Base-by-base conservation (phyloP, 225 moss, liverwort and hornwort species). In the Asterella californica region DNA sequence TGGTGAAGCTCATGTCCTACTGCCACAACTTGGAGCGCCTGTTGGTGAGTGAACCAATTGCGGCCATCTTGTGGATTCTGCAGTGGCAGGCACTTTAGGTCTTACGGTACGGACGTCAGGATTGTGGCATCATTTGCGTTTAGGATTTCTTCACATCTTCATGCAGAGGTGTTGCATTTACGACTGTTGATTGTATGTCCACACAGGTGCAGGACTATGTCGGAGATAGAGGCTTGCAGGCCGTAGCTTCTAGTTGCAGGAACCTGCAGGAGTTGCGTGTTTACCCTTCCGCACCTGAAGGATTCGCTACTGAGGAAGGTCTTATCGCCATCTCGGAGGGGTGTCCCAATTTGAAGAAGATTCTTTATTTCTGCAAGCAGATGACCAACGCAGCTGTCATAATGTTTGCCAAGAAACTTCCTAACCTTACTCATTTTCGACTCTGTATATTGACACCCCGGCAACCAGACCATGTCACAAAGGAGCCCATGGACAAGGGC, bases 301-400 rank as follows among this genome's bases (percentile, higher is more conserved):
- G 94, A 9, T 38, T 88, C 1, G 91, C 81, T 21, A 92, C 96
- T 0, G 91, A 94, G 80, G 88, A 90, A 77, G 96, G 96, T 0
- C 90, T 96, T 18, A 59, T 90, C 11, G 91, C 96, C 10, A 92
- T 96, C 70, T 89, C 96, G 0, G 86, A 93, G 70, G 91, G 92
- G 24, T 96, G 96, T 52, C 87, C 80, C 2, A 87, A 96, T 36
- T 79, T 96, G 47, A 85, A 89, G 71, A 94, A 94, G 83, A 94
- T 96, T 52, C 88, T 96, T 24, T 96, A 96, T 72, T 96, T 96
- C 57, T 96, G 96, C 90, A 94, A 91, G 85, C 90, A 91, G 81
- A 96, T 96, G 96, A 91, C 96, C 0, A 96, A 96, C 73, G 81
- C 82, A 10, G 96, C 91, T 33, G 90, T 94, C 77, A 75, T 82